Base-by-base conservation (phyloP, 768 basidiomycete species). In the Pisolithus marmoratus region DNA sequence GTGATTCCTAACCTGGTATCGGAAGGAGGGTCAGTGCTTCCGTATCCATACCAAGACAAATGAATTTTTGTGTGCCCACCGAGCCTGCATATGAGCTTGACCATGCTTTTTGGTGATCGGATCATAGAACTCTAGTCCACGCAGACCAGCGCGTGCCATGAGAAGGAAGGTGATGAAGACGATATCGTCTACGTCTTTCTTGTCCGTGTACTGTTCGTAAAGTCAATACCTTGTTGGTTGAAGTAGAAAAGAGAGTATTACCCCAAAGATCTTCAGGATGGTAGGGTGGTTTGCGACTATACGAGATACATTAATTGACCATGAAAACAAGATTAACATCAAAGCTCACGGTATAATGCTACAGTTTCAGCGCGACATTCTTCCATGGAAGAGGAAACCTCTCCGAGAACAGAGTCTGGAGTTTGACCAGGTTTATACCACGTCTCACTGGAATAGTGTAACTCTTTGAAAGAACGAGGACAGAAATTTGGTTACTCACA, bases 361-460 rank as follows among this genome's bases (percentile, higher is more conserved):
- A 91, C 91, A 2, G 88, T 79, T 70, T 94, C 92, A 8, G 91
- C 91, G n/a, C 92, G 82, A 59, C 91, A 93, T 71, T 94, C 91
- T 68, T 94, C 92, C 81, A 93, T 82, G 1, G 91, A 93, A 0
- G 90, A 92, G 4, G 89, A 91, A 8, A 91, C 87, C 54, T 92
- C 87, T 1, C 91, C 91, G 2, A 94, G 74, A 2, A 92, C 84
- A 9, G 89, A 83, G 46, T 82, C 87, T 37, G 89, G 79, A 0
- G 87, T 90, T 67, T 92, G 91, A 8, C 91, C 91, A 31, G 86
- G 79, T 63, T 87, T 87, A 68, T 94, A 94, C 91, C 91, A 94
- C 15, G 87, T 84, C 3, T 80, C 76, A 50, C 88, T 91, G 48
- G 14, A 31, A 42, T 8, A 19, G 8, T 8, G 4, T 26, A 24